These are phyloP conservation scores for Globisporangium parvum DNA, from an alignment of 352 stramenopile genomes.

Conservation along the genomic window DNA sequence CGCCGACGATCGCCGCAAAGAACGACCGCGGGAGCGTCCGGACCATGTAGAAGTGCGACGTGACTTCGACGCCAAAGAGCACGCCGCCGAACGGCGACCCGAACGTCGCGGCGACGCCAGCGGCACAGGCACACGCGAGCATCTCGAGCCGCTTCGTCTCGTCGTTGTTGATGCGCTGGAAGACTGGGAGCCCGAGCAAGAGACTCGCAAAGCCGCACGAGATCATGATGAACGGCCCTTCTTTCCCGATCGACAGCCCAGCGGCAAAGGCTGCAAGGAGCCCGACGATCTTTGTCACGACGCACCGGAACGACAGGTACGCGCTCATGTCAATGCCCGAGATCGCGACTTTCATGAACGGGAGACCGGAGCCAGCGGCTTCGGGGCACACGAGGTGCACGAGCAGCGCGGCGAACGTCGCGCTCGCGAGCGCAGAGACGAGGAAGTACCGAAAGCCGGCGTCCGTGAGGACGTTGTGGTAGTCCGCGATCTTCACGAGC, in stretches of 20 bases:
- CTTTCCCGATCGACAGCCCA: conserved; percentile 76
- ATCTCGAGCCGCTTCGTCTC: conserved; percentile 79
- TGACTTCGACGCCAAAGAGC: conserved; percentile 82
- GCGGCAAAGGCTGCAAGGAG: conserved; percentile 52
- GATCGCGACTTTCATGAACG: conserved; percentile 78
- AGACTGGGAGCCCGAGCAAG: conserved; percentile 64
- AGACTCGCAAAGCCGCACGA: conserved; percentile 74
- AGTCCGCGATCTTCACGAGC: conserved; percentile 53
- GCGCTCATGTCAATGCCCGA: conserved; percentile 78
- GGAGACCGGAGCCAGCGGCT: conserved; percentile 64
- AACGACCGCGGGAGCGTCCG: conserved; percentile 72
- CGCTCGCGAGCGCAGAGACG: conserved; percentile 40
- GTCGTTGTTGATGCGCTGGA: conserved; percentile 71
- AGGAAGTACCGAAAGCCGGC: conserved; percentile 56
- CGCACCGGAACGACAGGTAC: conserved; percentile 62
- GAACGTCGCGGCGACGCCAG: conserved; percentile 83
- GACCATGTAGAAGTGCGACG: conserved; percentile 81
- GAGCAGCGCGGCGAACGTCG: conserved; percentile 38
- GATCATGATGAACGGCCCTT: conserved; percentile 88
- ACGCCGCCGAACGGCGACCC: conserved; percentile 82
- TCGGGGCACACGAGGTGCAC: conserved; percentile 63
- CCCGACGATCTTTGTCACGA: conserved; percentile 71
- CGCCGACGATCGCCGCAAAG: conserved; percentile 75
- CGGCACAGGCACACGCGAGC: conserved; percentile 71
- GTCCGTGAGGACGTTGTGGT: conserved; percentile 50